These are phyloP conservation scores for Neurospora tetraspora DNA, from an alignment of 495 filamentous ascomycete species.

Conservation along the genomic window DNA sequence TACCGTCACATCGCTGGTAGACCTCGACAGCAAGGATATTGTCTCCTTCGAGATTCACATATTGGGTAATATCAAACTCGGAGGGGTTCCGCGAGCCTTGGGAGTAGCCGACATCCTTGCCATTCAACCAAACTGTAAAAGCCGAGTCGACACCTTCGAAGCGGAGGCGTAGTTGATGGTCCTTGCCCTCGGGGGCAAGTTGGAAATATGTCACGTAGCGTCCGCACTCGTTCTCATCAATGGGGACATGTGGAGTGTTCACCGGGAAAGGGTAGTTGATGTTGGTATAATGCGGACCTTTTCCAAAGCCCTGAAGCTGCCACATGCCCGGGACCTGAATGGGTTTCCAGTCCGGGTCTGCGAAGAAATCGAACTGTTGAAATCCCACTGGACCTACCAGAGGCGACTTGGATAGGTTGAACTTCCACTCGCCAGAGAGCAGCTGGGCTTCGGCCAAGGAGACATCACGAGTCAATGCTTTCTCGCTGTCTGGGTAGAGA, in stretches of 20 bases:
- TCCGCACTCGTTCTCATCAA: slow-evolving; percentile 55
- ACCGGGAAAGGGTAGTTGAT: slow-evolving; percentile 53
- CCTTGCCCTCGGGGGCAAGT: slow-evolving; percentile 26
- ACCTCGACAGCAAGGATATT: slow-evolving; percentile 55
- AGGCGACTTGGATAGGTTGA: slow-evolving; percentile 43
- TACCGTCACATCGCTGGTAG: slow-evolving; percentile 57
- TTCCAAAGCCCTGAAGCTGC: slow-evolving; percentile 58
- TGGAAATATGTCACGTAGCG: slow-evolving; percentile 47
- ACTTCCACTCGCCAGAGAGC: slow-evolving; percentile 50
- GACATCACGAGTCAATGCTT: slow-evolving; percentile 25
- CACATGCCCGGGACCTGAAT: slow-evolving; percentile 60
- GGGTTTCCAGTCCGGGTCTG: slow-evolving; percentile 36
- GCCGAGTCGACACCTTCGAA: slow-evolving; percentile 65
- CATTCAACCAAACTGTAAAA: slow-evolving; percentile 60
- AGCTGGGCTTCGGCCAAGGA: slow-evolving; percentile 27
- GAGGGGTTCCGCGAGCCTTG: slow-evolving; percentile 58
- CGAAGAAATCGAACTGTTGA: slow-evolving; percentile 15
- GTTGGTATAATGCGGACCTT: slow-evolving; percentile 57
- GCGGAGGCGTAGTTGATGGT: slow-evolving; percentile 40
- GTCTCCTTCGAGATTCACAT: slow-evolving; percentile 28
- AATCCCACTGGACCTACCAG: slow-evolving; percentile 35
- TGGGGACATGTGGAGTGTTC: slow-evolving; percentile 49
- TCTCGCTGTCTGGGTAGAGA: slow-evolving; percentile 28
- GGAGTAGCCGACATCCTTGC: slow-evolving; percentile 52
- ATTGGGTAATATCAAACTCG: slow-evolving; percentile 54